Conservation (phyloP, 352 stramenopile genomes). For the Pythium pyrilobum region DNA sequence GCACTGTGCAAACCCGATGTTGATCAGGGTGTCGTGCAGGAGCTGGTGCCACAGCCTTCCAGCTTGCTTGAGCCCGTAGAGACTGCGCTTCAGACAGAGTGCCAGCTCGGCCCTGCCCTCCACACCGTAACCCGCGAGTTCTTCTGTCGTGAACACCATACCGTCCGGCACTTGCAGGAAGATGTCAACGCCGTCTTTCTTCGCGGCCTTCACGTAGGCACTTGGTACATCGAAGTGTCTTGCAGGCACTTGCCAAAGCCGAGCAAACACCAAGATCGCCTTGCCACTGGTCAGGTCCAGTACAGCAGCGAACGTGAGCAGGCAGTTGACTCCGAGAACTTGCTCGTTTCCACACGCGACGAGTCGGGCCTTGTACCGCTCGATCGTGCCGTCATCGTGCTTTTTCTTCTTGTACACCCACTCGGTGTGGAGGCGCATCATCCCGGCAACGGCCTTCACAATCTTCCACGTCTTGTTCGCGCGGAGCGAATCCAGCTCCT, state of each 20-base stretch:
- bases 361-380: conserved; percentile 15
- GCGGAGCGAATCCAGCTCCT: not conserved
- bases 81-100: conserved; percentile 15
- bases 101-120: conserved; percentile 1
- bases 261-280: conserved; percentile 11
- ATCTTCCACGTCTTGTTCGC: not conserved
- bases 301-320: conserved; percentile 20
- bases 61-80: conserved; percentile 31
- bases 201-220: conserved; percentile 25
- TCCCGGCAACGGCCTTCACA: not conserved
- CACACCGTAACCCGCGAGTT: conserved; percentile 9
- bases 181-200: conserved; percentile 20
- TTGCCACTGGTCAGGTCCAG: conserved; percentile 23
- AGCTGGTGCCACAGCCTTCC: conserved; percentile 25
- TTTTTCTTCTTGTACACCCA: conserved; percentile 30
- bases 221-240: conserved; percentile 27
- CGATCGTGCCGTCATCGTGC: conserved; percentile 1
- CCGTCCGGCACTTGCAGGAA: conserved; percentile 15
- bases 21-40: conserved; percentile 15
- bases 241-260: conserved; percentile 16
- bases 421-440: conserved; percentile 15
- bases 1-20: conserved; percentile 14
- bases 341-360: conserved; percentile 22
- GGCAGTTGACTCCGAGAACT: conserved; percentile 18
- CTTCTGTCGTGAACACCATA: conserved; percentile 11